Evolutionary conservation across 805 yeast species (phyloP).

Genomic region (Candida hungchunana): DNA sequence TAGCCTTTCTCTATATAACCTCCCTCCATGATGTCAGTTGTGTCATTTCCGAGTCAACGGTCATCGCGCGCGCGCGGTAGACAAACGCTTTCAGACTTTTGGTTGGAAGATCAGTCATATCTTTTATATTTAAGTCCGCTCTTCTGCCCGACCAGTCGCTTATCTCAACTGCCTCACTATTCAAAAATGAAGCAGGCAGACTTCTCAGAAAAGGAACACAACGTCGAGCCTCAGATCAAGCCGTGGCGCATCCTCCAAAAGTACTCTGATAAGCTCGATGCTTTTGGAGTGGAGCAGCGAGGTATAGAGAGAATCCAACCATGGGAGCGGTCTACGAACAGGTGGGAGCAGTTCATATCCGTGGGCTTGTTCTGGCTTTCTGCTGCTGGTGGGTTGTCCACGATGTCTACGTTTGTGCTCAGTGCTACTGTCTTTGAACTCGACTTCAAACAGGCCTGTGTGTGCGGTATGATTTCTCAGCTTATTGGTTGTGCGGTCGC

Average conservation of each 20-base stretch:
- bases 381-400: slow-evolving; percentile 84
- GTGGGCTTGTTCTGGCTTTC: slow-evolving; percentile 79
- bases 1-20: too few species aligned
- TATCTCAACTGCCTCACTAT: not conserved
- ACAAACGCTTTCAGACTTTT: too few species aligned
- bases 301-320: slow-evolving; percentile 78
- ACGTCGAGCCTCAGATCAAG: slow-evolving; percentile 17
- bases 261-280: slow-evolving; percentile 46
- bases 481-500: slow-evolving; percentile 71
- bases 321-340: slow-evolving; percentile 50
- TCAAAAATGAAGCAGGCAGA: slow-evolving; percentile 2
- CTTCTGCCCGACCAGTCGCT: not conserved
- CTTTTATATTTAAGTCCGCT: not conserved
- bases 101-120: too few species aligned
- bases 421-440: slow-evolving; percentile 71
- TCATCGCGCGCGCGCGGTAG: too few species aligned
- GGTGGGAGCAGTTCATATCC: slow-evolving; percentile 32
- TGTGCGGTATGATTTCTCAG: slow-evolving; percentile 60
- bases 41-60: too few species aligned
- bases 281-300: slow-evolving; percentile 64
- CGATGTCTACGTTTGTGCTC: slow-evolving; percentile 78
- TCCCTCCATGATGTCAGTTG: too few species aligned
- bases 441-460: slow-evolving; percentile 59
- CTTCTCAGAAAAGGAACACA: slow-evolving; percentile 8
- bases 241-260: slow-evolving; percentile 22